Base-by-base conservation (phyloP, 1,284 basidiomycete genomes). In the Grifola frondosa region DNA sequence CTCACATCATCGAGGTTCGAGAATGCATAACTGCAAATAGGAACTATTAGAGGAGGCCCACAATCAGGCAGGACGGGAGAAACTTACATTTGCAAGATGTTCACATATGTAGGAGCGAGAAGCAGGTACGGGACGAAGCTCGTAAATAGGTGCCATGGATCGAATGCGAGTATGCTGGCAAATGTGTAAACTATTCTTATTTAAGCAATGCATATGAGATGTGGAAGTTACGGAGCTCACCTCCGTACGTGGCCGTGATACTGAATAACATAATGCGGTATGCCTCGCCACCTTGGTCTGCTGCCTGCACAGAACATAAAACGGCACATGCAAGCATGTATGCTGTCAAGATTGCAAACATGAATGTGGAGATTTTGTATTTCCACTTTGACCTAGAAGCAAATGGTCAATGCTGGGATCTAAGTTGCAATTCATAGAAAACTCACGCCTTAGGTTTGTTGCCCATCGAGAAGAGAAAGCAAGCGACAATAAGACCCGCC, bases 391-490 rank as follows among this genome's bases (percentile, higher is more conserved):
- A 77, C 2, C 90, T 92, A 56, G 4, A 23, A 22, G 28, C 13
- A 21, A 34, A 40, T 21, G 19, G 37, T 43, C 17, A 34, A 44
- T 24, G 15, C 10, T 8, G 30, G 16, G 21, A 26, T 15, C 1
- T 15, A 3, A 12, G 25, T 3, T 15, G 6, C 9, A 11, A 23
- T 10, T 24, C 9, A 13, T 30, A 35, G 8, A 30, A 8, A 40
- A 64, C 81, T 53, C 61, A 91, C 80, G 91, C 87, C 66, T 85
- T 81, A 1, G 96, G 96, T 50, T 93, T 85, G 64, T 98, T 99
- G 5, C 97, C 96, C 89, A 99, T 95, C 0, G 92, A 90, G 63
- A 99, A 90, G 15, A 98, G 75, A 74, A 99, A 97, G 56, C 86
- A 90, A 1, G 89, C 85, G 13, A 95, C 77, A 13, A 97, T 77